phyloP scores from a whole-genome alignment of 768 basidiomycete genomes.

The Tricholoma furcatifolium region DNA sequence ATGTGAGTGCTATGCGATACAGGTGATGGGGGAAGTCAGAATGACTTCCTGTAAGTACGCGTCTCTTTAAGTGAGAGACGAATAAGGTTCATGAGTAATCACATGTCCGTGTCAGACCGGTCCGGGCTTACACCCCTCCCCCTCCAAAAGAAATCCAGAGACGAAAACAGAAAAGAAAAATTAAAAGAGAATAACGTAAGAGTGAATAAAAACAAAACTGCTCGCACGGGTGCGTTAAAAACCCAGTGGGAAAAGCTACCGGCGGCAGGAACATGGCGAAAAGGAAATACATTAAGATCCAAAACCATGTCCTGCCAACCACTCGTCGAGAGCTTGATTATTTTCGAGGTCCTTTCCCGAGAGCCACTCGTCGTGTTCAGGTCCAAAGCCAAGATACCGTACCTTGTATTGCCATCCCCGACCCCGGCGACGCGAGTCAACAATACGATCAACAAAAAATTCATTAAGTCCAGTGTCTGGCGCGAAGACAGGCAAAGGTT shows the following conservation, averaged over 20 bases:
- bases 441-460: slow-evolving; percentile 22
- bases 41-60: too few relatives aligned
- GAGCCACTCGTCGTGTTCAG: slow-evolving; percentile 26
- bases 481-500: slow-evolving; percentile 20
- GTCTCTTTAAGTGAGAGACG: neutral
- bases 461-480: slow-evolving; percentile 24
- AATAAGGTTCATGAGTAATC: neutral
- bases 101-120: neutral
- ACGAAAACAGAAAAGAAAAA: neutral
- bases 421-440: slow-evolving; percentile 21
- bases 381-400: slow-evolving; percentile 25
- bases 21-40: too few relatives aligned
- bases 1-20: too few relatives aligned
- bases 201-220: neutral
- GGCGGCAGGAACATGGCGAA: too few relatives aligned
- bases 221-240: slow-evolving; percentile 5
- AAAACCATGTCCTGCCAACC: slow-evolving; percentile 8
- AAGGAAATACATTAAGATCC: too few relatives aligned
- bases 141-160: neutral
- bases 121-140: slow-evolving; percentile 2
- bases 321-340: slow-evolving; percentile 16
- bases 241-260: slow-evolving; percentile 12
- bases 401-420: slow-evolving; percentile 28
- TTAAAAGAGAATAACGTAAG: neutral
- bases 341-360: slow-evolving; percentile 19